A percentile compares a stretch with the other conserved stretches of the same genome.
Conservation (phyloP, 495 filamentous ascomycete species). For the Podospora appendiculata region DNA sequence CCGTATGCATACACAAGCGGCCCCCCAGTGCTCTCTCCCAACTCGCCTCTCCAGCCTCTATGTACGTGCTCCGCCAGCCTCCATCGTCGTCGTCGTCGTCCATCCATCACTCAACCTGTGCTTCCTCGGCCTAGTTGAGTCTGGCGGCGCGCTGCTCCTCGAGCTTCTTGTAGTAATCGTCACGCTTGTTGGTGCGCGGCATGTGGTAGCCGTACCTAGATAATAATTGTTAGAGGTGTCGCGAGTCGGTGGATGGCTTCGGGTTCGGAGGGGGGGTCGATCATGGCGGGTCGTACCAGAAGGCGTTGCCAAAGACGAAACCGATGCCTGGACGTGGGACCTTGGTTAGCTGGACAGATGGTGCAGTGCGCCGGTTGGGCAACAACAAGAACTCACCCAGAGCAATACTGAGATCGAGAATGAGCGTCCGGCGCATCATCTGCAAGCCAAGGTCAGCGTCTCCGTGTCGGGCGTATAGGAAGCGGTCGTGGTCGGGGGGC, state of each 20-base stretch:
- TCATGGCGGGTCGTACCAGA: constrained; percentile 32
- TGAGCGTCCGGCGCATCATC: constrained; percentile 45
- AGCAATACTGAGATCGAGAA: constrained; percentile 35
- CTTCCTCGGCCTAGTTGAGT: constrained; percentile 4
- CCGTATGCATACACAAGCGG: constrained; percentile 15
- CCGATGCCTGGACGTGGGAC: constrained; percentile 28
- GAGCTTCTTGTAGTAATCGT: constrained; percentile 38
- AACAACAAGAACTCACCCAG: constrained; percentile 27
- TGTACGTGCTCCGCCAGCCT: constrained; percentile 1
- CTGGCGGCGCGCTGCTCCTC: constrained; percentile 38
- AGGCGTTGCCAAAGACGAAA: constrained; percentile 33
- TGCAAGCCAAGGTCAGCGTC: constrained; percentile 4
- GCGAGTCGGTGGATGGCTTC: not conserved
- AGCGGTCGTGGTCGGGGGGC: not conserved
- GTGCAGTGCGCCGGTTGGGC: not conserved
- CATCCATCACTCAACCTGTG: not conserved
- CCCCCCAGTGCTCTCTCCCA: constrained; percentile 1
- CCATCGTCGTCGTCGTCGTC: constrained; percentile 1
- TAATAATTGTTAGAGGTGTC: not conserved
- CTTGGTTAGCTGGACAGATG: constrained; percentile 6
- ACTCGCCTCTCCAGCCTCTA: not conserved
- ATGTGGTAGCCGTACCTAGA: constrained; percentile 46
- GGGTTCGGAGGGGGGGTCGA: not conserved
- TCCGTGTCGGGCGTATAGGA: not conserved
- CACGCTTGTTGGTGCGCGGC: constrained; percentile 40